Percentiles rank a stretch among this genome's conserved stretches.
Evolutionary conservation across 345 rosid genomes (phyloP).

Genomic region (Zanthoxylum bungeanum): DNA sequence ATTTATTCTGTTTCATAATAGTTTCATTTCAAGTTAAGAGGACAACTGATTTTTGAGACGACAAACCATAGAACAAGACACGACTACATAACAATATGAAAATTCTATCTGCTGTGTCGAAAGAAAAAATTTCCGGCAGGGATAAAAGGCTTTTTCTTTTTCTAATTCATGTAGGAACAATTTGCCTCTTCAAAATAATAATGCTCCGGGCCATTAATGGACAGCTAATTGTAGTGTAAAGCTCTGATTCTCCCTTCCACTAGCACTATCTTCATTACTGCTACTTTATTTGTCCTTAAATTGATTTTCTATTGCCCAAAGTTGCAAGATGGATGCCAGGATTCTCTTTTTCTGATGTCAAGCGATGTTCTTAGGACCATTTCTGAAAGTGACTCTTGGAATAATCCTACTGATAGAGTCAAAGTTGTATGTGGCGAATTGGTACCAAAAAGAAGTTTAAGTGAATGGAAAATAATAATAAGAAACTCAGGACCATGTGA

Average conservation of each 20-base stretch:
- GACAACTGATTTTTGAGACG: neutral
- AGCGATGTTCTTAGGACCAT: neutral
- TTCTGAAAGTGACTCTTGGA: constrained; percentile 7
- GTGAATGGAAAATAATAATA: constrained; percentile 1
- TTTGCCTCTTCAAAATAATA: constrained; percentile 8
- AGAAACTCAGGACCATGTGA: neutral
- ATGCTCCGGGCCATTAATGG: neutral
- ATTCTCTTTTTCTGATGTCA: neutral
- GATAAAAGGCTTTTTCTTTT: constrained; percentile 7
- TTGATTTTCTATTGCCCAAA: neutral
- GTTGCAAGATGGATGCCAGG: neutral
- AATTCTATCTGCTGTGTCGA: neutral
- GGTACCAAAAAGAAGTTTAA: neutral
- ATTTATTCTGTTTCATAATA: neutral
- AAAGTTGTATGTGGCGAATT: constrained; percentile 8
- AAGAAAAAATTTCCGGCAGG: neutral
- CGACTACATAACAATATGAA: neutral
- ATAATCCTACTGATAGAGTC: neutral
- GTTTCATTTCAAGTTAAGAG: neutral
- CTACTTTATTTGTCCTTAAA: neutral
- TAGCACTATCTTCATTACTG: neutral
- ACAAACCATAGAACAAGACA: neutral
- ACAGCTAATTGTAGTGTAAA: neutral
- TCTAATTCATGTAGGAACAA: neutral
- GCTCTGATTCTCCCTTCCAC: constrained; percentile 3